A percentile compares a stretch with the other conserved stretches of the same genome.
Evolutionary conservation across 2,329 filamentous ascomycete species (phyloP).

Genomic region (Furcasterigmium furcatum): DNA sequence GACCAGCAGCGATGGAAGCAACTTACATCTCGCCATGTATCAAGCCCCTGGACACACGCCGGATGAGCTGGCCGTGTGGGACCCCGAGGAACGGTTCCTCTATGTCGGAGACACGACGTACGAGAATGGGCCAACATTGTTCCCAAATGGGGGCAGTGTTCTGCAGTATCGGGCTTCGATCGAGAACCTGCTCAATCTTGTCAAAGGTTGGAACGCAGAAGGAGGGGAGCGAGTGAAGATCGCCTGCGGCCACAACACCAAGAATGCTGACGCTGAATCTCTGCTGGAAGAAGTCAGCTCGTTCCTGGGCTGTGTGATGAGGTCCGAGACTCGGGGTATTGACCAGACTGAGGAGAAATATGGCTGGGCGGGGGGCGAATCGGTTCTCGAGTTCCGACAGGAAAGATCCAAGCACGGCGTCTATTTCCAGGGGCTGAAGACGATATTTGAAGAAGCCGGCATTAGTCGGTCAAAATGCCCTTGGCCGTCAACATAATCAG

Average conservation of each 20-base stretch:
- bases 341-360: neutral
- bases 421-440: neutral
- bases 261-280: neutral
- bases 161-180: slow-evolving; percentile 11
- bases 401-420: neutral
- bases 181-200: slow-evolving; percentile 7
- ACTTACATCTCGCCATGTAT: slow-evolving; percentile 36
- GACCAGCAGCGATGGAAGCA: slow-evolving; percentile 13
- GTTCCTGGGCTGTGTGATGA: neutral
- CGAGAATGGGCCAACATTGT: slow-evolving; percentile 21
- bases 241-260: neutral
- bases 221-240: neutral
- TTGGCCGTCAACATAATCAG: too few relatives aligned
- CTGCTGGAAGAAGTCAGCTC: neutral
- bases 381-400: neutral
- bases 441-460: neutral
- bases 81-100: slow-evolving; percentile 34
- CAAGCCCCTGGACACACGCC: slow-evolving; percentile 44
- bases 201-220: slow-evolving; percentile 10
- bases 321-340: too few relatives aligned
- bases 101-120: slow-evolving; percentile 45
- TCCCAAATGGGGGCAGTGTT: slow-evolving; percentile 14
- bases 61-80: slow-evolving; percentile 40
- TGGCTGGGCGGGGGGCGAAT: neutral
- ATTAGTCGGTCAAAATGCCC: too few relatives aligned